These are phyloP conservation scores for Phoma sp. DNA, from an alignment of 2,329 filamentous ascomycete genomes.

Conservation along the genomic window DNA sequence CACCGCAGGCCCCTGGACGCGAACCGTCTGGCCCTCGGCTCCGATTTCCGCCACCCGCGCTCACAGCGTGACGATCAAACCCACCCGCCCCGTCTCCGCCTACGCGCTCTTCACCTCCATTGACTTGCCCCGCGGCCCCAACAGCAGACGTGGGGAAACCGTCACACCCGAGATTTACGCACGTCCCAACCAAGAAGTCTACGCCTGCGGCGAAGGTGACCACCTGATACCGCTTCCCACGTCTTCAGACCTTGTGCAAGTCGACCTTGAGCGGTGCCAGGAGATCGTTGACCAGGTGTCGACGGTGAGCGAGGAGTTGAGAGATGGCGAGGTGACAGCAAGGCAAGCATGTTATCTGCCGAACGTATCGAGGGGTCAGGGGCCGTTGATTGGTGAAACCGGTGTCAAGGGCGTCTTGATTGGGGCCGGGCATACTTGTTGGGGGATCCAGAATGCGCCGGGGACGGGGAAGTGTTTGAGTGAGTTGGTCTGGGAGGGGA, in stretches of 20 bases:
- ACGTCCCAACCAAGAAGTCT: constrained; percentile 84
- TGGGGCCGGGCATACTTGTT: constrained; percentile 92
- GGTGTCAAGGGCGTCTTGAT: constrained; percentile 76
- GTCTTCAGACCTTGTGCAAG: constrained; percentile 74
- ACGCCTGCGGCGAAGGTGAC: constrained; percentile 93
- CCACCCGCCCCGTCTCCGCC: constrained; percentile 66
- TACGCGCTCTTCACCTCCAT: constrained; percentile 90
- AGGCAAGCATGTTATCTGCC: constrained; percentile 95
- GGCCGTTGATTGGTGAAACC: constrained; percentile 81
- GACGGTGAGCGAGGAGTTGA: constrained; percentile 59
- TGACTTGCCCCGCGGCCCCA: constrained; percentile 65
- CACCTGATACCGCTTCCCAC: constrained; percentile 74
- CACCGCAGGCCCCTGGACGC: constrained; percentile 68
- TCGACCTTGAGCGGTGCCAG: constrained; percentile 78
- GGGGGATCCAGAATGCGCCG: constrained; percentile 96
- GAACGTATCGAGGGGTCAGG: constrained; percentile 64
- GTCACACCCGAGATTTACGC: constrained; percentile 94
- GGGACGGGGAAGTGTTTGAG: constrained; percentile 65
- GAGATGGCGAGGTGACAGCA: constrained; percentile 64
- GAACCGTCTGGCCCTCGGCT: constrained; percentile 57
- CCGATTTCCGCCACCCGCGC: constrained; percentile 67
- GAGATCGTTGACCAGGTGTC: constrained; percentile 82
- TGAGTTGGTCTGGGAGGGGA: constrained; percentile 55
- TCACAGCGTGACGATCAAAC: constrained; percentile 67
- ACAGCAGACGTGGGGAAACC: constrained; percentile 47